Evolutionary conservation across 805 yeast genomes (phyloP).

Genomic region (Yarrowia keelungensis): DNA sequence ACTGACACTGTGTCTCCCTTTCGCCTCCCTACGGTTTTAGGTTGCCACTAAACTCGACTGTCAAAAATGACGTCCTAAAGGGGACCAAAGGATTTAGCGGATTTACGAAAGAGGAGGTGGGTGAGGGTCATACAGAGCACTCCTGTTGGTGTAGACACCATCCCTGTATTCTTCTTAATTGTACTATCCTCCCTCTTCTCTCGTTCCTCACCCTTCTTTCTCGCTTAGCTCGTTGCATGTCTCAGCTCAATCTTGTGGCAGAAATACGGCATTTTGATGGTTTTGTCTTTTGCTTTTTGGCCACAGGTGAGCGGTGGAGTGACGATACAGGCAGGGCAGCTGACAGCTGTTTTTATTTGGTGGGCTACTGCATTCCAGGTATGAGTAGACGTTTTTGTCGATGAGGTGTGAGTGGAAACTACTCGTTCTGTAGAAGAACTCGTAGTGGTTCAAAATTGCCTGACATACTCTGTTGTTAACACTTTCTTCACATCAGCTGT

Average conservation of each 20-base stretch:
- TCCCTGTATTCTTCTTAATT: too few species aligned
- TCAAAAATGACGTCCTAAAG: too few species aligned
- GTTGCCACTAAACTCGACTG: background rate
- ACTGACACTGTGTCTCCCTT: too few species aligned
- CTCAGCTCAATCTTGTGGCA: constrained; percentile 6
- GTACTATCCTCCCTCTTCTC: background rate
- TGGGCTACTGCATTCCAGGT: constrained; percentile 9
- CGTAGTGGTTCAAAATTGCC: too few species aligned
- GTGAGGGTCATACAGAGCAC: too few species aligned
- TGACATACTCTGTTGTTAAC: too few species aligned
- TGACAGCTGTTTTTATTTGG: constrained; percentile 2
- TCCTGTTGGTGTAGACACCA: too few species aligned
- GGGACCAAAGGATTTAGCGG: too few species aligned
- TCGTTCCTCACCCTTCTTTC: background rate
- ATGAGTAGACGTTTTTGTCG: too few species aligned
- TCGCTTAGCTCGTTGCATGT: constrained; percentile 12
- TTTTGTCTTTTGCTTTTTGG: background rate
- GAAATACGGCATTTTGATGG: background rate
- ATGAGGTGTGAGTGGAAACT: background rate
- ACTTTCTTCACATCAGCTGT: background rate
- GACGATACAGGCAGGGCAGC: background rate
- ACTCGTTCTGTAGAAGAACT: too few species aligned
- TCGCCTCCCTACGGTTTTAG: background rate
- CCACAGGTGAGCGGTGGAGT: background rate
- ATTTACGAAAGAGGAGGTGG: too few species aligned